A percentile compares a stretch with the other conserved stretches of the same genome.
Conservation (phyloP, 2,329 filamentous ascomycete genomes). For the Trichoderma simmonsii region DNA sequence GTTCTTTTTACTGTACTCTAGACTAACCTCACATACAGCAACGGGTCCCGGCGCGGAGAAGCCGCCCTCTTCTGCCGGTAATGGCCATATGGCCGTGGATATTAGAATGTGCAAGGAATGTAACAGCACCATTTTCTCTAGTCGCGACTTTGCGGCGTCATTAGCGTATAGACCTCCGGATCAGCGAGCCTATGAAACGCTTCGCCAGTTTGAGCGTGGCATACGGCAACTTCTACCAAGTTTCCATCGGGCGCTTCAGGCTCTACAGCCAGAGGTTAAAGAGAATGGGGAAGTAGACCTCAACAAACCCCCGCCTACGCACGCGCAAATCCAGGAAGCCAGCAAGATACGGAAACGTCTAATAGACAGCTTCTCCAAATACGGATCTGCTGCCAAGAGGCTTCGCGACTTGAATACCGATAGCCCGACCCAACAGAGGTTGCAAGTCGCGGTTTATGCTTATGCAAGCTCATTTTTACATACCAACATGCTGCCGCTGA, state of each 20-base stretch:
- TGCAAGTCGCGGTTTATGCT: constrained; percentile 80
- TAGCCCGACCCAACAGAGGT: constrained; percentile 66
- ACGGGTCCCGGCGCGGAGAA: constrained; percentile 42
- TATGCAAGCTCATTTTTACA: constrained; percentile 82
- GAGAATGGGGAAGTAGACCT: constrained; percentile 38
- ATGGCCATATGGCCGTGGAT: constrained; percentile 65
- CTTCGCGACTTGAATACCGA: constrained; percentile 75
- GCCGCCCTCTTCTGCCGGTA: constrained; percentile 26
- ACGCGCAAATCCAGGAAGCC: constrained; percentile 75
- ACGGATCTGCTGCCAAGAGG: constrained; percentile 75
- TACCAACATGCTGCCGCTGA: constrained; percentile 85
- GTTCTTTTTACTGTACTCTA: no score
- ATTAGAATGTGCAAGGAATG: constrained; percentile 92
- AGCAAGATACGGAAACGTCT: constrained; percentile 85
- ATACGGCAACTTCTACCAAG: constrained; percentile 77
- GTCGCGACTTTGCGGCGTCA: constrained; percentile 74
- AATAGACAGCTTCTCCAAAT: constrained; percentile 85
- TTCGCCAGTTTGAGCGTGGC: constrained; percentile 82
- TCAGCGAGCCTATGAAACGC: constrained; percentile 76
- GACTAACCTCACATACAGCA: constrained; percentile 12
- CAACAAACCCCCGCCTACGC: constrained; percentile 46
- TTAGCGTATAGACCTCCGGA: constrained; percentile 66
- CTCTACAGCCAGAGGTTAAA: constrained; percentile 58
- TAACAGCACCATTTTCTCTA: constrained; percentile 58
- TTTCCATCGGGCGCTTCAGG: constrained; percentile 73